phyloP scores from a whole-genome alignment of 176 grass and related monocot species.

The Sorghum bicolor region DNA sequence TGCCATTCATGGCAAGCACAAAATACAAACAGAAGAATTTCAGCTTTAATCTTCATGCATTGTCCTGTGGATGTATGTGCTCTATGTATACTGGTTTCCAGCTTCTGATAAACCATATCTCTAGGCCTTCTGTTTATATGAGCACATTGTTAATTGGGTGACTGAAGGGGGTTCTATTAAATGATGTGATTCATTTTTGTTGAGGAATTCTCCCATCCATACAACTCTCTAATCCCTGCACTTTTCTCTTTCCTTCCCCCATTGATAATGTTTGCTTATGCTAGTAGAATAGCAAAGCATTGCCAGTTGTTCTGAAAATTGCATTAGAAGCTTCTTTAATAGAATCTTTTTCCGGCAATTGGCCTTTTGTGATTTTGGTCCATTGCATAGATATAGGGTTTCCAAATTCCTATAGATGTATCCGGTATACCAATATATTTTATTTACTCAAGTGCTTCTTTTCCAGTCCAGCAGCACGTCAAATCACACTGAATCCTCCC shows the following conservation, averaged over 20 bases:
- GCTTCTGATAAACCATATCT: slow-evolving; percentile 19
- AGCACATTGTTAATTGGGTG: not conserved
- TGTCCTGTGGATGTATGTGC: slow-evolving; percentile 6
- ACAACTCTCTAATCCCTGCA: not conserved
- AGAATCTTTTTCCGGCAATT: slow-evolving; percentile 9
- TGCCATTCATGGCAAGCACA: slow-evolving; percentile 10
- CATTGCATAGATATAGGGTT: not conserved
- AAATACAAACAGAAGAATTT: slow-evolving; percentile 10
- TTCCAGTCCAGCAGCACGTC: slow-evolving; percentile 86
- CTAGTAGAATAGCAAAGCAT: not conserved
- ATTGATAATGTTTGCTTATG: not conserved
- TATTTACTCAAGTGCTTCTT: slow-evolving; percentile 30
- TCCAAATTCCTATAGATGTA: not conserved
- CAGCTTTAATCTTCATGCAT: not conserved
- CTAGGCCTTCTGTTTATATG: not conserved
- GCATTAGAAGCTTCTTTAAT: slow-evolving; percentile 3
- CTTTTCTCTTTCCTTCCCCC: not conserved
- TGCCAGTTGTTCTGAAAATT: not conserved
- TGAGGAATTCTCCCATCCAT: not conserved
- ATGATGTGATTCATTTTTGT: not conserved
- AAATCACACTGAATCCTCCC: slow-evolving; percentile 58
- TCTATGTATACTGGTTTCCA: not conserved
- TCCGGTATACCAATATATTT: not conserved
- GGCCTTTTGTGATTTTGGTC: not conserved
- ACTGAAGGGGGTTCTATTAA: not conserved